These are phyloP conservation scores for Eucalyptus dawsonii DNA, from an alignment of 345 rosid genomes.

Conservation along the genomic window DNA sequence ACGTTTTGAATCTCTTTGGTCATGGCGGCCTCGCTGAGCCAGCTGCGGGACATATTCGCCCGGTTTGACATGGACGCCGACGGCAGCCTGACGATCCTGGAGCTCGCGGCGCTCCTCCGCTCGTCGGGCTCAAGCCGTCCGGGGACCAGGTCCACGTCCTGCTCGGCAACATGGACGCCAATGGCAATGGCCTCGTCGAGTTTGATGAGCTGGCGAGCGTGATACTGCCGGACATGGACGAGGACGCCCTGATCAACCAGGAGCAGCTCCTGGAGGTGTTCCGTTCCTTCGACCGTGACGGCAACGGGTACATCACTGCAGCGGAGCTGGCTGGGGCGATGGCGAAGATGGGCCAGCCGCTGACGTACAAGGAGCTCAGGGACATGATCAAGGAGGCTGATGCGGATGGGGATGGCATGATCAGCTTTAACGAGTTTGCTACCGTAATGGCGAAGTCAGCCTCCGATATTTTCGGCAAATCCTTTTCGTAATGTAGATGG, in stretches of 20 bases:
- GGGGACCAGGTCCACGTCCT: constrained; percentile 69
- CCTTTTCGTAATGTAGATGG: background rate
- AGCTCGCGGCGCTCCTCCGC: constrained; percentile 74
- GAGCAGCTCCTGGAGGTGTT: constrained; percentile 52
- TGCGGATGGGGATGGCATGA: constrained; percentile 65
- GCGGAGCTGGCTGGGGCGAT: constrained; percentile 73
- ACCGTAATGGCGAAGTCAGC: constrained; percentile 65
- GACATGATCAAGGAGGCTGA: constrained; percentile 85
- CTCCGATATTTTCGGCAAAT: constrained; percentile 29
- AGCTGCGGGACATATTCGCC: constrained; percentile 45
- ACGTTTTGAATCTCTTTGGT: background rate
- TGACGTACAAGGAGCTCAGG: constrained; percentile 53
- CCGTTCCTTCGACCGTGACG: constrained; percentile 60
- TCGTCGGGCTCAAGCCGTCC: constrained; percentile 67
- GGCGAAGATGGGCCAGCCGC: constrained; percentile 89
- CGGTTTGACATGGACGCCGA: constrained; percentile 86
- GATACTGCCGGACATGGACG: constrained; percentile 44
- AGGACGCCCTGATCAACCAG: constrained; percentile 38
- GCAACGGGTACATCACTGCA: constrained; percentile 68
- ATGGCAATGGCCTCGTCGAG: constrained; percentile 70
- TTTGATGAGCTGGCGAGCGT: constrained; percentile 66
- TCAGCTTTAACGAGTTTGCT: constrained; percentile 68
- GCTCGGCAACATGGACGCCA: constrained; percentile 63
- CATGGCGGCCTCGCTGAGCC: constrained; percentile 31
- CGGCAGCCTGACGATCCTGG: constrained; percentile 84